phyloP scores from a whole-genome alignment of 2,329 filamentous ascomycete genomes.

The Claviceps capensis region DNA sequence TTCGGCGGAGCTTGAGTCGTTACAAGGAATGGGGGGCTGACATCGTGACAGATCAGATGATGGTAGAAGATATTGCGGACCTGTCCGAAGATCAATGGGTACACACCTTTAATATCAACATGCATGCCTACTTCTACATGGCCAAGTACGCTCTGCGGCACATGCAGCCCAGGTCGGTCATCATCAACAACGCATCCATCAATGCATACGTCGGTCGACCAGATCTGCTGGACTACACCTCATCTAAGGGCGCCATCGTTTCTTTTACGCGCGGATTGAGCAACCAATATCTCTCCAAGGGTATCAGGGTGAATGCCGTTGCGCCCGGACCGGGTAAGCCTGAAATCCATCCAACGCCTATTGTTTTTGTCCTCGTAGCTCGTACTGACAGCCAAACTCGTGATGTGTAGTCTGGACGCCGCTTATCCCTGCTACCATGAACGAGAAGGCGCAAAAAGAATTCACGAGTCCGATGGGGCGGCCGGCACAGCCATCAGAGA shows the following conservation, averaged over 20 bases:
- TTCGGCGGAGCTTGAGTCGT: background rate
- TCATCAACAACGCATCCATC: conserved; percentile 78
- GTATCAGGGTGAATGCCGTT: conserved; percentile 64
- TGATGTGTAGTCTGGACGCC: conserved; percentile 54
- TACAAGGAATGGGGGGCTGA: background rate
- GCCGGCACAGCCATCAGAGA: conserved; percentile 67
- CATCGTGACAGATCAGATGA: conserved; percentile 33
- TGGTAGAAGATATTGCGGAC: conserved; percentile 54
- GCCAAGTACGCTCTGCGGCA: conserved; percentile 64
- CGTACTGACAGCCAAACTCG: background rate
- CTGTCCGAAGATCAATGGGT: conserved; percentile 67
- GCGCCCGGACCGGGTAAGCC: conserved; percentile 50
- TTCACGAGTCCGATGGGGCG: conserved; percentile 65
- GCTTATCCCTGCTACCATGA: conserved; percentile 62
- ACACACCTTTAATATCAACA: conserved; percentile 70
- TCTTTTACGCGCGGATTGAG: conserved; percentile 66
- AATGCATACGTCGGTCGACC: conserved; percentile 72
- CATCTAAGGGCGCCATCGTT: conserved; percentile 65
- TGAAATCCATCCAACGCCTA: background rate
- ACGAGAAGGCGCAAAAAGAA: conserved; percentile 52
- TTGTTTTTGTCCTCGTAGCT: background rate
- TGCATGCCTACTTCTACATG: conserved; percentile 69
- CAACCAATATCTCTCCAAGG: conserved; percentile 58
- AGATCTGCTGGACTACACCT: conserved; percentile 71
- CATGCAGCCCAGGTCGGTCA: conserved; percentile 59